Evolutionary conservation across 1,284 basidiomycete genomes (phyloP).

Genomic region (Naganishia sp.): DNA sequence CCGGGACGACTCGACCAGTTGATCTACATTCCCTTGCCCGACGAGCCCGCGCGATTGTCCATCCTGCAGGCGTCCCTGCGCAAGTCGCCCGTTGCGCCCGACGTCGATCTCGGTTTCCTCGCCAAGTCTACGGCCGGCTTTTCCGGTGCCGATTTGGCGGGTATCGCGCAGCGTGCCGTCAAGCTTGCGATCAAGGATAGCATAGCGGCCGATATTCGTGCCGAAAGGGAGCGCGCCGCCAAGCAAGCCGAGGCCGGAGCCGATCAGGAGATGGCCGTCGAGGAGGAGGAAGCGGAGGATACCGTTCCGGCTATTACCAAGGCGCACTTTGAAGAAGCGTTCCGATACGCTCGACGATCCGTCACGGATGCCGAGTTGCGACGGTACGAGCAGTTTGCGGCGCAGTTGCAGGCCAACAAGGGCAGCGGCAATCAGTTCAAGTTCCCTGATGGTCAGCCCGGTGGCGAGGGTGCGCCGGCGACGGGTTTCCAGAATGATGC

Average conservation of each 20-base stretch:
- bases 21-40: conserved; percentile 91
- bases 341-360: conserved; percentile 71
- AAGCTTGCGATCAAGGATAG: conserved; percentile 85
- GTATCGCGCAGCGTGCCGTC: conserved; percentile 96
- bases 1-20: conserved; percentile 97
- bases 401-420: conserved; percentile 49
- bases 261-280: conserved; percentile 73
- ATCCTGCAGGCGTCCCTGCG: conserved; percentile 90
- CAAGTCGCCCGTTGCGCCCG: conserved; percentile 85
- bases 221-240: conserved; percentile 75
- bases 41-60: conserved; percentile 85
- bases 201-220: conserved; percentile 89
- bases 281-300: conserved; percentile 69
- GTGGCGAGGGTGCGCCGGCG: conserved; percentile 56
- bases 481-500: conserved; percentile 55
- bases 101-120: conserved; percentile 84
- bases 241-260: conserved; percentile 71
- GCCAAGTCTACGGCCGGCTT: conserved; percentile 95
- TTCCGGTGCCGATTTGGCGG: conserved; percentile 98
- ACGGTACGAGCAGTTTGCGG: conserved; percentile 54
- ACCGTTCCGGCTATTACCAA: conserved; percentile 95
- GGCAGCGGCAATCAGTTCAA: conserved; percentile 78
- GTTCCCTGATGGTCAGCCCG: conserved; percentile 78
- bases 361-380: conserved; percentile 94
- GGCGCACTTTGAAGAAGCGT: conserved; percentile 88